Conservation (phyloP, 192 early-diverging fungal species). For the Entomortierella chlamydospora region DNA sequence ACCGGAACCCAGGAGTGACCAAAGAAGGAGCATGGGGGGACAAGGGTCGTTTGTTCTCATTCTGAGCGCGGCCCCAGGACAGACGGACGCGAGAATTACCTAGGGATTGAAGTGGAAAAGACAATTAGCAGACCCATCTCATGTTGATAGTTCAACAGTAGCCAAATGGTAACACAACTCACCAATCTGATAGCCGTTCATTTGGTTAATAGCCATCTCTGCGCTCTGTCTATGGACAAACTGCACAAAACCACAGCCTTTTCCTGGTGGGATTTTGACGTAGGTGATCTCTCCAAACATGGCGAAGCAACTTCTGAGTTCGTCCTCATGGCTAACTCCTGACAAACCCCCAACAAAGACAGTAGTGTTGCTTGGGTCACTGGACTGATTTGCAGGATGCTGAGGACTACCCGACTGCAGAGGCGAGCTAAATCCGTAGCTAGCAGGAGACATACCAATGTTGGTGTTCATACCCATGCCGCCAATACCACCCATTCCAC, state of each 20-base stretch:
- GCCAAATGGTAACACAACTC: background rate
- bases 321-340: slow-evolving; percentile 86
- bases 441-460: slow-evolving; percentile 33
- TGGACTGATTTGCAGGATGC: slow-evolving; percentile 56
- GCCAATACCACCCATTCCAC: slow-evolving; percentile 15
- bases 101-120: background rate
- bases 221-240: slow-evolving; percentile 86
- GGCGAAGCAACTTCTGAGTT: slow-evolving; percentile 82
- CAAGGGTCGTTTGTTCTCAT: slow-evolving; percentile 51
- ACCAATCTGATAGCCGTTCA: slow-evolving; percentile 92
- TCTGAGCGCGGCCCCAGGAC: slow-evolving; percentile 71
- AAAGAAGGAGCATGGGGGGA: slow-evolving; percentile 43
- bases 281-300: slow-evolving; percentile 93
- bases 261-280: slow-evolving; percentile 94
- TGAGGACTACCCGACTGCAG: slow-evolving; percentile 55
- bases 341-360: slow-evolving; percentile 97
- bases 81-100: slow-evolving; percentile 65
- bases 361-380: slow-evolving; percentile 94
- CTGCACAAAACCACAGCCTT: slow-evolving; percentile 97
- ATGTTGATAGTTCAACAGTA: no score
- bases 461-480: slow-evolving; percentile 34
- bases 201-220: slow-evolving; percentile 89
- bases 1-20: slow-evolving; percentile 38
- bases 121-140: background rate
- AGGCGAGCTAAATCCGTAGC: slow-evolving; percentile 36